These are phyloP conservation scores for Colletotrichum sp. DNA, from an alignment of 2,329 filamentous ascomycete genomes.

Conservation along the genomic window DNA sequence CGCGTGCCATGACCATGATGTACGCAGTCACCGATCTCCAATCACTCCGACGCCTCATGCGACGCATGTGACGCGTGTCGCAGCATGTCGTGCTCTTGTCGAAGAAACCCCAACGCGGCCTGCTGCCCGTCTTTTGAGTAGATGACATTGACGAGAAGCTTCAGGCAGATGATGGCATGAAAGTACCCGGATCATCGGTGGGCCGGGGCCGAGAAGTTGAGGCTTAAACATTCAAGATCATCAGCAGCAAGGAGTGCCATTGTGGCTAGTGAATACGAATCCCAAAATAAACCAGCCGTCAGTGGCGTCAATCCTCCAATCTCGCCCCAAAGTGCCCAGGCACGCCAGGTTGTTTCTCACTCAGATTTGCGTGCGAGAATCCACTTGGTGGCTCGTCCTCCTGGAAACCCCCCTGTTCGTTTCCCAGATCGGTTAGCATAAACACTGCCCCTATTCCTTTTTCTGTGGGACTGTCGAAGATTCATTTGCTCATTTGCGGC, in stretches of 20 bases:
- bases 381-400: background rate
- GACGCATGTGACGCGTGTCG: background rate
- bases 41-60: background rate
- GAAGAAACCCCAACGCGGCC: background rate
- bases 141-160: background rate
- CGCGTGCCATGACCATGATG: background rate
- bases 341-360: background rate
- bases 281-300: background rate
- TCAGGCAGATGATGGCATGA: background rate
- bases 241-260: background rate
- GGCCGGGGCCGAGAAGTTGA: background rate
- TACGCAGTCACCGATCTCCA: background rate
- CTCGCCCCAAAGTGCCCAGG: background rate
- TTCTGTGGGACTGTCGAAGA: background rate
- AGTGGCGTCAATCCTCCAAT: background rate
- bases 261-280: background rate
- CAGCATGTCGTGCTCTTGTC: background rate
- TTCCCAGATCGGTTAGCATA: background rate
- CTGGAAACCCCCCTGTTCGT: background rate
- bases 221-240: background rate
- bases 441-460: background rate
- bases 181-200: background rate
- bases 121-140: background rate
- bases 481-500: background rate
- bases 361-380: background rate